A percentile compares a stretch with the other conserved stretches of the same genome.
Conservation (phyloP, 164 flowering plant species). For the Cinnamomum micranthum region DNA sequence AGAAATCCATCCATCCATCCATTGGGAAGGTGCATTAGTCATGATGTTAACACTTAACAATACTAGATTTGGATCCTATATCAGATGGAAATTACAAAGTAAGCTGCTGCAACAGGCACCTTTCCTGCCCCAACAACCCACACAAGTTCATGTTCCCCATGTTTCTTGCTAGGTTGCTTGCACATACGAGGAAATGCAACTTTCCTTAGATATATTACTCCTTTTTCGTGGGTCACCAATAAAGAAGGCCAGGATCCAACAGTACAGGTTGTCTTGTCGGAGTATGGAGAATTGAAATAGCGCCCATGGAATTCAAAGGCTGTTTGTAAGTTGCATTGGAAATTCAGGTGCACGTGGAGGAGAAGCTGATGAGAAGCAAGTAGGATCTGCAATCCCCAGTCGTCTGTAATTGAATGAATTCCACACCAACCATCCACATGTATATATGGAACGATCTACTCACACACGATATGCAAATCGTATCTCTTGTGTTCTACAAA, state of each 20-base stretch:
- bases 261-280: not conserved
- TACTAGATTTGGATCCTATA: not conserved
- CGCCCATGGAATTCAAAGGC: not conserved
- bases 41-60: not conserved
- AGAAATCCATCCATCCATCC: too few species aligned
- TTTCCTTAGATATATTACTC: not conserved
- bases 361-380: not conserved
- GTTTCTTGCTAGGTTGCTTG: slow-evolving; percentile 12
- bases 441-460: too few species aligned
- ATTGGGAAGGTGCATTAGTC: too few species aligned
- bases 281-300: not conserved
- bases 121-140: slow-evolving; percentile 15
- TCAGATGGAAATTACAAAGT: not conserved
- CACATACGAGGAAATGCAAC: not conserved
- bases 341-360: not conserved
- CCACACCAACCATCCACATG: too few species aligned
- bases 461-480: too few species aligned
- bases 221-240: not conserved
- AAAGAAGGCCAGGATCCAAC: not conserved
- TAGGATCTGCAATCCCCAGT: not conserved
- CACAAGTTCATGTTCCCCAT: slow-evolving; percentile 39
- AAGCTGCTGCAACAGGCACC: not conserved
- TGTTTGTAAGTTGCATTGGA: not conserved
- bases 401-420: too few species aligned
- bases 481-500: too few species aligned